Conservation (phyloP, 2,329 filamentous ascomycete species). For the Corinectria fuckeliana region DNA sequence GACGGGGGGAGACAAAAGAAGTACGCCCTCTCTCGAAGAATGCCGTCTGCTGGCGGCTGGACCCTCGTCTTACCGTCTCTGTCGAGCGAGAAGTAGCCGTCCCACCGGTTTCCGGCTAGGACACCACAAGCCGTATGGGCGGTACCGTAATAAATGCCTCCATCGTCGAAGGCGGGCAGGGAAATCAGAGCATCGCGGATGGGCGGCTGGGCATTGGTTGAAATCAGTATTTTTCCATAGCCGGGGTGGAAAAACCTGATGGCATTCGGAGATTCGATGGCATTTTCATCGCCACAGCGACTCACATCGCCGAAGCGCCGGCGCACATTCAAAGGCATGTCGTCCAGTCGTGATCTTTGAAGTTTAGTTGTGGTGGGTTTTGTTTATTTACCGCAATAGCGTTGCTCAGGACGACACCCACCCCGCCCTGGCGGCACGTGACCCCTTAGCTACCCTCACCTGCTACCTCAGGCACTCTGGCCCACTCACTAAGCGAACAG, state of each 20-base stretch:
- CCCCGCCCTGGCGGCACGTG: not conserved
- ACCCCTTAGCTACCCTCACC: not conserved
- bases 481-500: not conserved
- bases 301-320: not conserved
- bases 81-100: conserved; percentile 10
- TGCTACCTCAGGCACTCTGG: not conserved
- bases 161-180: not conserved
- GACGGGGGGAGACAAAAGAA: conserved; percentile 8
- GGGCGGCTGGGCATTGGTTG: not conserved
- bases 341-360: not conserved
- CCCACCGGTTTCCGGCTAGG: conserved; percentile 4
- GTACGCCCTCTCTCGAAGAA: not conserved
- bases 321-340: not conserved
- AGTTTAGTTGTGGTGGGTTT: not conserved
- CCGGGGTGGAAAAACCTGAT: conserved; percentile 6
- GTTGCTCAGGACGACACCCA: not conserved
- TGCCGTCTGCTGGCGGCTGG: not conserved
- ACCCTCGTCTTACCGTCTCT: not conserved
- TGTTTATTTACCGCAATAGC: not conserved
- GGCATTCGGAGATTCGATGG: not conserved
- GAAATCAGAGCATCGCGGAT: not conserved
- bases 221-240: not conserved
- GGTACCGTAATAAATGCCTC: conserved; percentile 5
- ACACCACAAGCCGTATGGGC: conserved; percentile 3
- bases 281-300: not conserved